Base-by-base conservation (phyloP, 163 green algal species). In the Chloromonas sp. region DNA sequence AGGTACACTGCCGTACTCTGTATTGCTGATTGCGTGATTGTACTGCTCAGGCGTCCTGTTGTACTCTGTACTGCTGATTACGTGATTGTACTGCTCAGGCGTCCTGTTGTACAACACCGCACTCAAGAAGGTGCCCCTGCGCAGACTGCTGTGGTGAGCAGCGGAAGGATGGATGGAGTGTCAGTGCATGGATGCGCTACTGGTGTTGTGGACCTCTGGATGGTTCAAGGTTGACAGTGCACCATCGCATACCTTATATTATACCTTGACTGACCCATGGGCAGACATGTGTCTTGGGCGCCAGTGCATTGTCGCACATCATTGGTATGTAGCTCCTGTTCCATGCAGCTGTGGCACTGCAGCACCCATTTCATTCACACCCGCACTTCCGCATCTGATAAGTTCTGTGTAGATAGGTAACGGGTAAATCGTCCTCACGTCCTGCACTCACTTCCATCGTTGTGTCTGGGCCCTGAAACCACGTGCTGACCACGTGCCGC, bases 61-160 rank as follows among this genome's bases (percentile, higher is more conserved):
- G 36, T 36, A 36, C 36, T 36, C 36, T 36, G 36, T 36, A 36
- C 36, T 36, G 36, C 36, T 36, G 36, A 36, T 36, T 36, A 36
- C 36, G 36, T 36, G 36, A 36, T 36, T 74, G 66, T 74, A 11
- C 5, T 74, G 66, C 1, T 15, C 80, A 61, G 89, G 91, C 0
- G 91, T 96, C 15, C 91, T 78, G 3, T 58, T 94, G 1, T 97
- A 95, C 91, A 96, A 96, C 84, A 88, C 84, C 11, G 85, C 74
- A n/a, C 88, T 97, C 11, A 95, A 95, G 87, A 86, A 85, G 71
- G 71, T 88, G 66, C 85, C 82, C 13, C 79, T 87, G 8, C 80
- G 83, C 70, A 86, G 59, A 2, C 60, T 82, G 60, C 60, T 85
- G 14, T 81, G 82, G 82, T 85, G 71, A 36, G 71, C 71, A 74